Conservation (phyloP, 257 asterid species). For the Orobanche coerulescens region DNA sequence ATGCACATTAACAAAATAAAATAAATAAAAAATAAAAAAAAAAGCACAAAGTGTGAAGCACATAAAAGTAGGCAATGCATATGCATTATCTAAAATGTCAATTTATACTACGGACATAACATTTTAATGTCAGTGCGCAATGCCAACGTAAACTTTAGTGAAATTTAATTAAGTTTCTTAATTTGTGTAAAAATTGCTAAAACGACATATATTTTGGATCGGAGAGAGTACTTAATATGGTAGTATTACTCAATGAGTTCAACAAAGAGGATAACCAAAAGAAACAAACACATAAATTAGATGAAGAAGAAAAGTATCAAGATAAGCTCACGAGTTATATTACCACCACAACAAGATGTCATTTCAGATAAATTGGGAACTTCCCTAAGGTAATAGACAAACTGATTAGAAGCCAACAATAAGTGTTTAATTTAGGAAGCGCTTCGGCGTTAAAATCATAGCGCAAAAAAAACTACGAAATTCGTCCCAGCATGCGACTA, state of each 20-base stretch:
- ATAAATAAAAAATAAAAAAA: too few relatives aligned
- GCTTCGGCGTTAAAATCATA: not conserved
- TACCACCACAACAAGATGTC: constrained; percentile 1
- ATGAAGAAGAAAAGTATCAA: not conserved
- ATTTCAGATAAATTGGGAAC: constrained; percentile 12
- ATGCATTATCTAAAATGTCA: too few relatives aligned
- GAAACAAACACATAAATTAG: constrained; percentile 2
- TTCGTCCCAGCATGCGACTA: too few relatives aligned
- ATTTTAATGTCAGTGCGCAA: too few relatives aligned
- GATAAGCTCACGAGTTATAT: not conserved
- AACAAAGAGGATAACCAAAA: not conserved
- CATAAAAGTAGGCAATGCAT: not conserved
- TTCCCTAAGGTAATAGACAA: constrained; percentile 2
- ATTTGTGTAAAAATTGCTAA: too few relatives aligned
- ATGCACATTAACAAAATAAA: not conserved
- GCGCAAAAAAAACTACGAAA: too few relatives aligned
- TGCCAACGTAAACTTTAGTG: too few relatives aligned
- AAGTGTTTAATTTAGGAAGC: not conserved
- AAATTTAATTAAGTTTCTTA: too few relatives aligned
- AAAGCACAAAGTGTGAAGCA: not conserved
- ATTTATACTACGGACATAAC: too few relatives aligned
- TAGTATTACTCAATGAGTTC: not conserved
- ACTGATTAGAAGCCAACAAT: not conserved
- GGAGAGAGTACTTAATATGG: too few relatives aligned
- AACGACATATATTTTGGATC: too few relatives aligned